A percentile compares a stretch with the other conserved stretches of the same genome.
phyloP scores from a whole-genome alignment of 2,329 filamentous ascomycete genomes.

The Bertia moriformis region DNA sequence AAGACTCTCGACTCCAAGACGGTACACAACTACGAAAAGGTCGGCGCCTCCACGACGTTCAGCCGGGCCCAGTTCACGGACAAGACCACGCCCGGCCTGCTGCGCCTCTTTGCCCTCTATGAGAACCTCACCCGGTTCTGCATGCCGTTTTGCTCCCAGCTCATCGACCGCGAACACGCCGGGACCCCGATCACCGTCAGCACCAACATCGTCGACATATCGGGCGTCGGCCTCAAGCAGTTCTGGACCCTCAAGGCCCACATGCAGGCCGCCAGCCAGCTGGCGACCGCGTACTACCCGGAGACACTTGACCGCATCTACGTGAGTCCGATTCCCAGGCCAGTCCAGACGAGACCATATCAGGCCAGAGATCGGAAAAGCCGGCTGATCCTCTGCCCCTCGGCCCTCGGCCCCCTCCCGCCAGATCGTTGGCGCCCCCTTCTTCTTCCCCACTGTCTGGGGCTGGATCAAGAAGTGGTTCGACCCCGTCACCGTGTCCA shows the following conservation, averaged over 20 bases:
- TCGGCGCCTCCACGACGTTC: conserved; percentile 31
- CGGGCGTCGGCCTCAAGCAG: conserved; percentile 73
- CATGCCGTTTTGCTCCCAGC: conserved; percentile 68
- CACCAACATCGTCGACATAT: conserved; percentile 91
- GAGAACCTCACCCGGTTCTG: conserved; percentile 82
- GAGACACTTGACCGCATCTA: conserved; percentile 80
- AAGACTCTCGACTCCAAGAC: conserved; percentile 69
- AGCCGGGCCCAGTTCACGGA: conserved; percentile 49
- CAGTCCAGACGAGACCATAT: neutral
- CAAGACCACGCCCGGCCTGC: conserved; percentile 58
- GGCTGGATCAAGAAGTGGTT: conserved; percentile 94
- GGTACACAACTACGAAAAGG: conserved; percentile 64
- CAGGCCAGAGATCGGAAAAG: neutral
- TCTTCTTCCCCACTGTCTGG: conserved; percentile 88
- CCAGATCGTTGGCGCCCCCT: conserved; percentile 72
- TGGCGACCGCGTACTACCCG: conserved; percentile 87
- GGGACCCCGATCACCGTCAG: conserved; percentile 81
- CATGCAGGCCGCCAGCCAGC: conserved; percentile 79
- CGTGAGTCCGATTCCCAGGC: too few species aligned
- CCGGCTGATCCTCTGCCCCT: too few species aligned
- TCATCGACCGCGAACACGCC: conserved; percentile 55
- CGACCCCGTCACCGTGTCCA: conserved; percentile 81
- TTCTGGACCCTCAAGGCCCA: conserved; percentile 91
- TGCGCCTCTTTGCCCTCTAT: conserved; percentile 83
- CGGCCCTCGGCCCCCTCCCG: neutral